Conservation (phyloP, 73 alveolate genomes). For the Paraurostyla sp. region DNA sequence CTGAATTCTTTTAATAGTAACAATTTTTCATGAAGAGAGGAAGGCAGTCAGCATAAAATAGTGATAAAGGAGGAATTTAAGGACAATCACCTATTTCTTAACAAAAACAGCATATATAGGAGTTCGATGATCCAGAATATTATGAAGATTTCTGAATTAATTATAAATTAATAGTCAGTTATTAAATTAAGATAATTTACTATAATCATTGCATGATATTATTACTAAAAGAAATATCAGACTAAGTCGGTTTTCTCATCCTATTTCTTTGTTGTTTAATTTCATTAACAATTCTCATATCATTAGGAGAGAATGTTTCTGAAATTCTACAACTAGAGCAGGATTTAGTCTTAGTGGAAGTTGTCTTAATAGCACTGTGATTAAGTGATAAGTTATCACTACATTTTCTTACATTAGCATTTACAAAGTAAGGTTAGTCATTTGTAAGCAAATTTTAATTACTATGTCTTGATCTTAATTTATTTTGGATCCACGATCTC, state of each 20-base stretch:
- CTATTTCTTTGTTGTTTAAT: not conserved
- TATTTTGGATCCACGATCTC: too few relatives aligned
- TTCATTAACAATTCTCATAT: not conserved
- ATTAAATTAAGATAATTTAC: conserved; percentile 4
- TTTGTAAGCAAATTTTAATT: too few relatives aligned
- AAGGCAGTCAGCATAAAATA: not conserved
- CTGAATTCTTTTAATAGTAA: conserved; percentile 25
- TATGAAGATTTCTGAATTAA: conserved; percentile 29
- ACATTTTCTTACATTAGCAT: not conserved
- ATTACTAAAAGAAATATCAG: too few relatives aligned
- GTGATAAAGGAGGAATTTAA: not conserved
- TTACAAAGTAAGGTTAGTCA: too few relatives aligned
- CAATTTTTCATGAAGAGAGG: conserved; percentile 35
- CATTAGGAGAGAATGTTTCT: conserved; percentile 42
- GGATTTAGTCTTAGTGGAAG: not conserved
- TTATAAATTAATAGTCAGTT: not conserved
- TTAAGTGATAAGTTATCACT: not conserved
- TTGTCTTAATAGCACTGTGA: not conserved
- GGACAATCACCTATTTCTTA: not conserved
- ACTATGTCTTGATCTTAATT: too few relatives aligned
- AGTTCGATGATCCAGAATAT: conserved; percentile 35
- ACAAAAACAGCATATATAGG: not conserved
- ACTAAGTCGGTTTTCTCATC: not conserved
- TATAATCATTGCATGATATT: too few relatives aligned
- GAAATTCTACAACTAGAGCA: not conserved